phyloP scores from a whole-genome alignment of 2,329 filamentous ascomycete genomes.

The Clarireedia monteithiana region DNA sequence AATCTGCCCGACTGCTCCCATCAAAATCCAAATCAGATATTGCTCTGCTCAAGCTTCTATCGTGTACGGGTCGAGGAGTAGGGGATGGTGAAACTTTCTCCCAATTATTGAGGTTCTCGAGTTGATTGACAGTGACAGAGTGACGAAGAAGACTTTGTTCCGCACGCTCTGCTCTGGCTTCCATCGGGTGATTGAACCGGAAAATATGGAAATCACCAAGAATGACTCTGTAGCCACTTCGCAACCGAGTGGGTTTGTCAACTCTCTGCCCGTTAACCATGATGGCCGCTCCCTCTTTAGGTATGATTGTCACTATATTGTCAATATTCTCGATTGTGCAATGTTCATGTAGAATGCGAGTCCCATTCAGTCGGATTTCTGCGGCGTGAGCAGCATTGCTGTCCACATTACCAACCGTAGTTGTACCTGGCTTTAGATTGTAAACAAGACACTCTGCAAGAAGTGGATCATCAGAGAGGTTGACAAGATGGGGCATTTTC shows the following conservation, averaged over 20 bases:
- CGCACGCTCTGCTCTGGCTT: constrained; percentile 85
- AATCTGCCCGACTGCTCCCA: constrained; percentile 64
- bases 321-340: constrained; percentile 89
- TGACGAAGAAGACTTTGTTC: constrained; percentile 84
- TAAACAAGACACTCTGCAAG: constrained; percentile 95
- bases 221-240: constrained; percentile 91
- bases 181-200: constrained; percentile 94
- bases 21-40: constrained; percentile 67
- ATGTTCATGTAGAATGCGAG: constrained; percentile 85
- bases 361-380: constrained; percentile 90
- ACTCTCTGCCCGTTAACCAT: constrained; percentile 97
- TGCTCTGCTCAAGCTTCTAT: constrained; percentile 70
- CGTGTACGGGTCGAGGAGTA: constrained; percentile 57
- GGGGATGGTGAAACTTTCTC: constrained; percentile 57
- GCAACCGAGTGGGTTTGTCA: constrained; percentile 73
- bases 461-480: constrained; percentile 88
- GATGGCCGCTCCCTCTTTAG: constrained; percentile 84
- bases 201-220: constrained; percentile 98
- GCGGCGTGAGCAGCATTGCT: constrained; percentile 66
- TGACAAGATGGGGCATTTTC: constrained; percentile 98
- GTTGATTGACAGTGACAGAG: constrained; percentile 58
- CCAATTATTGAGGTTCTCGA: constrained; percentile 44
- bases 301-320: constrained; percentile 85
- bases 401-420: constrained; percentile 90
- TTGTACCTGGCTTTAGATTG: constrained; percentile 92